Base-by-base conservation (phyloP, 306 rosid species). In the Amphicarpaea edgeworthii region DNA sequence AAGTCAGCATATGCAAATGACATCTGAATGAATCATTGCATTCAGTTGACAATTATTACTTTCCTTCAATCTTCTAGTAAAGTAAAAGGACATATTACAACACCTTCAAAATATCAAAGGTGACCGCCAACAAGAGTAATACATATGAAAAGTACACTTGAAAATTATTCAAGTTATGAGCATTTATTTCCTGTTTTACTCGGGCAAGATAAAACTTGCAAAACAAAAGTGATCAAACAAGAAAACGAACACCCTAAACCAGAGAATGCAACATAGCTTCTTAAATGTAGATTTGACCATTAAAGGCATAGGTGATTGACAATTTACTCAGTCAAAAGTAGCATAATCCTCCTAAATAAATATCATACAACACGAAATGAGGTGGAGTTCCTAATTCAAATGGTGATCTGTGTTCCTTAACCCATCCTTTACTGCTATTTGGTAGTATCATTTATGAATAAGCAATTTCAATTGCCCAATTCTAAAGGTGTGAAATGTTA, bases 381-480 rank as follows among this genome's bases (percentile, higher is more conserved):
- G 55, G 24, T 6, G 34, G 46, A 51, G 62, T 50, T 67, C 50
- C 16, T 2, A 42, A 3, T 42, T 53, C 62, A 53, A 17, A 54
- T 11, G 62, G 40, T 10, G 10, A 59, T 34, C 54, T 45, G 6
- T 26, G 14, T 71, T 50, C 32, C 6, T 58, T 71, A 23, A 38
- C 64, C 12, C 68, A 58, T 15, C 20, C 23, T 60, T 26, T 32
- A 72, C 41, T 47, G 68, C 21, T 10, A 45, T 14, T 72, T 24
- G 55, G 71, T n/a, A 67, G 66, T n/a, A 67, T 42, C 61, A 45
- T 26, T 45, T n/a, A 50, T 42, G 46, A 37, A 37, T 54, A 26
- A 14, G 21, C 26, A 19, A 46, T 32, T 45, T 60, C 54, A 61
- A 26, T 26, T 28, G 66, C 63, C 59, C 59, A 61, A 66, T 60